Base-by-base conservation (phyloP, 768 basidiomycete genomes). In the Clathrus columnatus region DNA sequence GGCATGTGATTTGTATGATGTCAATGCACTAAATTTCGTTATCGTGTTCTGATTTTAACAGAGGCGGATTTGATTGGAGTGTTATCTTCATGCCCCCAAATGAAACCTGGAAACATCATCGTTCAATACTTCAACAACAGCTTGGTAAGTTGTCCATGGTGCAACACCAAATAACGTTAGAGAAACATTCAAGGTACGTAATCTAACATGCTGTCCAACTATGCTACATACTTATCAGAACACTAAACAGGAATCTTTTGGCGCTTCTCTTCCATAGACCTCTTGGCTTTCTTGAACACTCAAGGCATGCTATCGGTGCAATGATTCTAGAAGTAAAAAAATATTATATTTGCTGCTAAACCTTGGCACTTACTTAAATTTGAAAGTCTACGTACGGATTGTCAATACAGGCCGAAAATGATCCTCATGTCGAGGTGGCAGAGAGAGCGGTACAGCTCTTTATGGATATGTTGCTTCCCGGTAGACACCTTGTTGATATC, bases 1-100 rank as follows among this genome's bases (percentile, higher is more conserved):
- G 87, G 72, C 70, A 14, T 80, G 82, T 21, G 85, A 89, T 50
- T 71, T 87, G 77, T 87, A 62, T 79, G 23, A 16, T 7, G 17
- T 28, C 30, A 18, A 1, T 8, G 1, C 14, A 5, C 11, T 27
- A 5, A 20, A 5, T 7, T 48, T 10, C 11, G 16, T 32, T 29
- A 24, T 6, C 23, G 4, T 24, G 6, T 48, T 28, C 21, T 21
- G 29, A 16, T 7, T 26, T 18, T 48, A 24, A 50, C 27, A 55
- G 54, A 32, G 48, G 46, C 24, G 54, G 54, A 21, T 55, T 48
- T 48, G 46, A 28, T 23, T 55, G 54, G 54, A 23, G 27, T 30
- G 1, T 48, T 14, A 23, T 45, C 11, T 46, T 62, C 20, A 51
- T 58, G 46, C 52, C 28, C 23, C 60, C 60, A 28, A 50, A 51